A percentile compares a stretch with the other conserved stretches of the same genome.
These are phyloP conservation scores for Colletotrichum shisoi DNA, from an alignment of 2,329 filamentous ascomycete species.

Conservation along the genomic window DNA sequence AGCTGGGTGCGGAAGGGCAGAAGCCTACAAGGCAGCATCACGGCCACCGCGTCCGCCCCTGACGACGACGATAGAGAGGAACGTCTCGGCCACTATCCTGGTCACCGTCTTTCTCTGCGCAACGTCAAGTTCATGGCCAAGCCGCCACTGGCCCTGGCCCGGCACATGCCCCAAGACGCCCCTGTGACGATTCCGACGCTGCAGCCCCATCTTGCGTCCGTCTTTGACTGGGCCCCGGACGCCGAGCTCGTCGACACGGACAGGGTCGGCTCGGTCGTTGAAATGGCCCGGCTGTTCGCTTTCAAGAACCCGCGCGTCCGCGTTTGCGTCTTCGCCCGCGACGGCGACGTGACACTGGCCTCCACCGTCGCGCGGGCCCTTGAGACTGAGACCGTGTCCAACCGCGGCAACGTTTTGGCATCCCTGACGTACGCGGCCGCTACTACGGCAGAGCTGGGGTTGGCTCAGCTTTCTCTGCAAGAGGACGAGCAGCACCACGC, in stretches of 20 bases:
- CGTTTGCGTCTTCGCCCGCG: background rate
- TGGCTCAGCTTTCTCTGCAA: background rate
- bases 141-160: background rate
- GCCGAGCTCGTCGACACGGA: background rate
- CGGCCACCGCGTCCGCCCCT: background rate
- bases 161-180: background rate
- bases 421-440: conserved; percentile 10
- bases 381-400: background rate
- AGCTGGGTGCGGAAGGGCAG: background rate
- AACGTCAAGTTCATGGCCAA: conserved; percentile 7
- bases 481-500: background rate
- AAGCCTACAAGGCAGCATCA: background rate
- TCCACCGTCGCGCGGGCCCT: background rate
- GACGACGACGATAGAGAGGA: background rate
- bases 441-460: background rate
- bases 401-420: background rate
- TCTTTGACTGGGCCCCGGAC: conserved; percentile 13
- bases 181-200: no score
- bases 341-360: background rate
- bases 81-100: no score
- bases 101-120: background rate
- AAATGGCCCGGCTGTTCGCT: background rate
- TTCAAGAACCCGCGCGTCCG: conserved; percentile 18
- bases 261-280: background rate
- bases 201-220: background rate